Base-by-base conservation (phyloP, 805 yeast genomes). In the Hanseniaspora nectarophila region DNA sequence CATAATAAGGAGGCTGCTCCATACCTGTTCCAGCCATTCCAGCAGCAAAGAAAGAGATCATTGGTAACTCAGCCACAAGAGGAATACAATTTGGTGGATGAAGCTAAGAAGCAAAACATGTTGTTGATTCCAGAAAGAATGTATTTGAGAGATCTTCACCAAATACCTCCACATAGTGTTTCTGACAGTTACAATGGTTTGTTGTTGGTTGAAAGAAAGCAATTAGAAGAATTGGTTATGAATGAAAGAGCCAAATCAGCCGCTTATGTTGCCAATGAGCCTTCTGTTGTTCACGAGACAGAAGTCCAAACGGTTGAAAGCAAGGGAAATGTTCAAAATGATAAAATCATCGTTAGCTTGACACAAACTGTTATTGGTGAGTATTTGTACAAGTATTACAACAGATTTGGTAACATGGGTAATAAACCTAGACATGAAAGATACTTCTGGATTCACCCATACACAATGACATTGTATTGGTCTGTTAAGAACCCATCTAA, bases 391-490 rank as follows among this genome's bases (percentile, higher is more conserved):
- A 90, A 90, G 66, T 89, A 89, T 63, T 85, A 82, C 64, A 79
- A 92, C 54, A 78, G 80, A 55, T 71, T 85, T 46, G 81, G 86
- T 35, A 66, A 73, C 7, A 73, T 86, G 20, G 76, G 90, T 0
- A 23, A 29, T 34, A 92, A 87, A 47, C 76, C 77, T 39, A 76
- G 96, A 55, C 98, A 90, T 62, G 92, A 84, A 62, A 75, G 97
- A 57, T 90, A 78, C 69, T 90, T 90, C 74, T 92, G 97, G 97
- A 78, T 92, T 43, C 95, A 90, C 67, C 97, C 98, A 3, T 89
- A 89, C 66, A 82, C 92, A 8, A 69, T 87, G 70, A 86, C 95
- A 0, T 71, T 90, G 44, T 88, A 86, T 66, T 90, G 98, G 98
- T 81, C 90, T 3, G 73, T 76, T 5, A 73, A 80, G 12, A 85